Conservation (phyloP, 139 green algal species). For the Chlorella sp. region DNA sequence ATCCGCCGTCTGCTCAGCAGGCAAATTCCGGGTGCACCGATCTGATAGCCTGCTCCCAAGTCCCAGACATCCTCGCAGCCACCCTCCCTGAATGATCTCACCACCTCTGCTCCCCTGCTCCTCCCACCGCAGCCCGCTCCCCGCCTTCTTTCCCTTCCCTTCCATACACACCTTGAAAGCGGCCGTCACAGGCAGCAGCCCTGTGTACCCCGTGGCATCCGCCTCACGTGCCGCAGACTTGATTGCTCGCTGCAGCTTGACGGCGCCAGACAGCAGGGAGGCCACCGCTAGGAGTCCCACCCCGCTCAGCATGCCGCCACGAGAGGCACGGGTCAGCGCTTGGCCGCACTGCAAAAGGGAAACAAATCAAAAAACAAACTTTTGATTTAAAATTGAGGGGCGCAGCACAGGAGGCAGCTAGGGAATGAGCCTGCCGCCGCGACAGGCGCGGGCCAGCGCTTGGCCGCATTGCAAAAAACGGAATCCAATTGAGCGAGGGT, state of each 20-base stretch:
- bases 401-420: too few species aligned
- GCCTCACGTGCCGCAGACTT: conserved; percentile 35
- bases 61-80: too few species aligned
- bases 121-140: too few species aligned
- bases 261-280: conserved; percentile 46
- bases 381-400: too few species aligned
- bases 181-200: conserved; percentile 5
- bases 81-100: too few species aligned
- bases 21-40: too few species aligned
- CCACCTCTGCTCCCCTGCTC: too few species aligned
- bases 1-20: too few species aligned
- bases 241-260: conserved; percentile 45
- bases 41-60: too few species aligned
- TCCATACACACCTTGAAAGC: conserved; percentile 35
- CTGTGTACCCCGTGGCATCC: not conserved
- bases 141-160: too few species aligned
- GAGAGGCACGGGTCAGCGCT: conserved; percentile 61
- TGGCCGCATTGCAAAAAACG: conserved; percentile 51
- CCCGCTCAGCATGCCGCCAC: conserved; percentile 70
- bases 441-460: conserved; percentile 61
- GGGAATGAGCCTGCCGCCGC: conserved; percentile 79
- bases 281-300: conserved; percentile 52
- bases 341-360: conserved; percentile 51
- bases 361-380: too few species aligned
- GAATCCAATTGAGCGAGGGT: too few species aligned